A percentile compares a stretch with the other conserved stretches of the same genome.
phyloP scores from a whole-genome alignment of 176 grass and related monocot species.

The Thinopyrum elongatum region DNA sequence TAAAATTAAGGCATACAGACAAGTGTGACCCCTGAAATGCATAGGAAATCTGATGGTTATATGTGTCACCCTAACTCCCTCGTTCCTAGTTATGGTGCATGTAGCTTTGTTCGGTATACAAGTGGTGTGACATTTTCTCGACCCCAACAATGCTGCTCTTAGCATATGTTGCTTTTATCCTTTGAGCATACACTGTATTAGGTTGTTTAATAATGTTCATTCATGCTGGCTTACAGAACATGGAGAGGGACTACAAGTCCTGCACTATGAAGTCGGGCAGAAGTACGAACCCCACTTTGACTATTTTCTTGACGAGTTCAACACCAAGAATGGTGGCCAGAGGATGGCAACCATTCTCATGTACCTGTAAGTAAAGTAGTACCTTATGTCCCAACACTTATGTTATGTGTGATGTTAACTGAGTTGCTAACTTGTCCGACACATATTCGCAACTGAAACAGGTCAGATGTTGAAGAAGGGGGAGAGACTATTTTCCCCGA shows the following conservation, averaged over 20 bases:
- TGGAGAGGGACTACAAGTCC: conserved; percentile 85
- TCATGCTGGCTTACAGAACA: conserved; percentile 47
- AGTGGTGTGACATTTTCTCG: neutral
- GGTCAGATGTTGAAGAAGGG: conserved; percentile 96
- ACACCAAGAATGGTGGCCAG: conserved; percentile 88
- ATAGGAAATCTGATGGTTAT: neutral
- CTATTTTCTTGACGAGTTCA: conserved; percentile 87
- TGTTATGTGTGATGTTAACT: neutral
- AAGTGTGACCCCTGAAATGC: neutral
- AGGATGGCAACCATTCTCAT: conserved; percentile 94
- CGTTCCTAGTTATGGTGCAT: neutral
- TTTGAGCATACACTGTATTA: neutral
- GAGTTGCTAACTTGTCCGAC: neutral
- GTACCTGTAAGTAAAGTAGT: conserved; percentile 75
- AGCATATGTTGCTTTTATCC: neutral
- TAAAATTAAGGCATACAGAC: neutral
- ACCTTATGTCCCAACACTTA: neutral
- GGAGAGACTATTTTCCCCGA: conserved; percentile 92
- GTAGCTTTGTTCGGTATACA: neutral
- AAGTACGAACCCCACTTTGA: conserved; percentile 94
- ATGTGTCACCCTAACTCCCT: neutral
- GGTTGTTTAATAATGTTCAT: neutral
- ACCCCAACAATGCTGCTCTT: neutral
- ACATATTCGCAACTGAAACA: conserved; percentile 6
- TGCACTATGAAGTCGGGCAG: conserved; percentile 96